Conservation (phyloP, 768 basidiomycete species). For the Tephrocybe rancida region DNA sequence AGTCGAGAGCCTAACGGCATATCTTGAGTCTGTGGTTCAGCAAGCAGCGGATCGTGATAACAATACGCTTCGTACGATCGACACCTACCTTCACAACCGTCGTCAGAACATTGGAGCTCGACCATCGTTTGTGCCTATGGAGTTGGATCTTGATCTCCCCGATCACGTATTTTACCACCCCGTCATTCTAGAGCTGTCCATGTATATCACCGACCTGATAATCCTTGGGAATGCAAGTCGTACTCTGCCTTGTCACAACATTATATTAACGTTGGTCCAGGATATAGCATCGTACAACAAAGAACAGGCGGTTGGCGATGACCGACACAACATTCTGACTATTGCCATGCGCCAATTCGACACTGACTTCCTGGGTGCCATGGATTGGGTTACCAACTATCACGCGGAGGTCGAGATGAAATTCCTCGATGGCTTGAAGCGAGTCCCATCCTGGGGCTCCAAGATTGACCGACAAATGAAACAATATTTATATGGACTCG, state of each 20-base stretch:
- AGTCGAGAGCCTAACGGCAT: conserved; percentile 29
- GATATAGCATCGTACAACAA: conserved; percentile 38
- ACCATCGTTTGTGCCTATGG: conserved; percentile 29
- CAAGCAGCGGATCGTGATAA: conserved; percentile 31
- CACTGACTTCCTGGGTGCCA: conserved; percentile 26
- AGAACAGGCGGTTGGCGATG: conserved; percentile 34
- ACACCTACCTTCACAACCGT: conserved; percentile 32
- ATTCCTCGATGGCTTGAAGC: conserved; percentile 26
- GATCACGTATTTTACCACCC: conserved; percentile 34
- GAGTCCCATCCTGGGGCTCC: conserved; percentile 42
- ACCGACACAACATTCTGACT: conserved; percentile 34
- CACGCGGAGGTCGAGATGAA: conserved; percentile 26
- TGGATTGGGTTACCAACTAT: conserved; percentile 28
- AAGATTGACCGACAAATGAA: conserved; percentile 40
- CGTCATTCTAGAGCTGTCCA: conserved; percentile 10
- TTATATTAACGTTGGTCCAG: conserved; percentile 12
- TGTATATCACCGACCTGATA: conserved; percentile 27
- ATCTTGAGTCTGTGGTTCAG: conserved; percentile 29
- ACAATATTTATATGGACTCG: conserved; percentile 43
- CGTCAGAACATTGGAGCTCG: conserved; percentile 30
- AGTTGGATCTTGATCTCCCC: conserved; percentile 32
- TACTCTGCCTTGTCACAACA: background rate
- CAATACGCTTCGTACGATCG: conserved; percentile 23
- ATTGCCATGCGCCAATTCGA: conserved; percentile 30
- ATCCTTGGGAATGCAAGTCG: conserved; percentile 27